Evolutionary conservation across 495 filamentous ascomycete species (phyloP).

Genomic region (Recurvomyces mirabilis): DNA sequence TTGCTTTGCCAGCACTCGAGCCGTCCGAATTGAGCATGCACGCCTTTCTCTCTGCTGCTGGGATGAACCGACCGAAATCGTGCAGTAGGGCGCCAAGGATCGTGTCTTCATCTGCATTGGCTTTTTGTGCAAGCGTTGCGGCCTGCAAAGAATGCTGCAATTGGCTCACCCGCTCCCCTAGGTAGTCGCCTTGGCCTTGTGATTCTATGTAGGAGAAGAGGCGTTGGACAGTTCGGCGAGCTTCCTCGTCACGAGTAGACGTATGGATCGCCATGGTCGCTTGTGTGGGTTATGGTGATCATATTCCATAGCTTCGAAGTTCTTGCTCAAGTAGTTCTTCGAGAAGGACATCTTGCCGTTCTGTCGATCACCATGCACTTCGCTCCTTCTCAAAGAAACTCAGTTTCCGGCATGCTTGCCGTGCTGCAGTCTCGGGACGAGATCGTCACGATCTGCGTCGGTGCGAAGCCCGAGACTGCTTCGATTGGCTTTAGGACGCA

Average conservation of each 20-base stretch:
- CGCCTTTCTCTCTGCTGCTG: slow-evolving; percentile 5
- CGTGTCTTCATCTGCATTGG: slow-evolving; percentile 4
- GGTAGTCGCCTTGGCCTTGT: slow-evolving; percentile 8
- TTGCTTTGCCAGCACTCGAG: slow-evolving; percentile 1
- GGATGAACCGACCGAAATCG: slow-evolving; percentile 13
- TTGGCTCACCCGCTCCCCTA: slow-evolving; percentile 5
- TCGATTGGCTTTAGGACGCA: too few species aligned
- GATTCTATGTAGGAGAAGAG: slow-evolving; percentile 8
- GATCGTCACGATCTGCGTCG: too few species aligned
- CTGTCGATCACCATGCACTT: too few species aligned
- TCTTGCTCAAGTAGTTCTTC: too few species aligned
- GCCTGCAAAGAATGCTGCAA: slow-evolving; percentile 7
- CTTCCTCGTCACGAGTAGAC: neutral
- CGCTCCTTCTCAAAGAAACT: too few species aligned
- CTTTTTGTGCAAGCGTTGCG: slow-evolving; percentile 3
- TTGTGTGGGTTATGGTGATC: too few species aligned
- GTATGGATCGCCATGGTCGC: too few species aligned
- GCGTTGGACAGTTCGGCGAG: neutral
- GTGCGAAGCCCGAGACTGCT: too few species aligned
- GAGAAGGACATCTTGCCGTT: too few species aligned
- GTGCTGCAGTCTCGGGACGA: too few species aligned
- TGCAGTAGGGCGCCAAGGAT: slow-evolving; percentile 6
- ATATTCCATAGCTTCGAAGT: too few species aligned
- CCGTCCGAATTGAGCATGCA: slow-evolving; percentile 2
- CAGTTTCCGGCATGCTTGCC: too few species aligned